Conservation (phyloP, 495 filamentous ascomycete species). For the Podospora comata region DNA sequence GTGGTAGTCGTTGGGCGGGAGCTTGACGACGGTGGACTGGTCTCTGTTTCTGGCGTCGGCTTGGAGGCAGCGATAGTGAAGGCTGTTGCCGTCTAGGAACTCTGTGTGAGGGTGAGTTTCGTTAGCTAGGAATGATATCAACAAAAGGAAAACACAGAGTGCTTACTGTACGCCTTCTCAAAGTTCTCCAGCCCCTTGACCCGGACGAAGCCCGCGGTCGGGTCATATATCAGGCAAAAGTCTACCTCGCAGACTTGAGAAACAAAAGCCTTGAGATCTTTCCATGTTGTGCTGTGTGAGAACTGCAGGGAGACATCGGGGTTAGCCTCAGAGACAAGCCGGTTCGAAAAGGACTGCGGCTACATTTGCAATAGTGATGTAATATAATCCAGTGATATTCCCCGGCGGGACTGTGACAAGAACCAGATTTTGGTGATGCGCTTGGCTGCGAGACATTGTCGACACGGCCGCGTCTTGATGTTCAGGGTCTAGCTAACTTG, state of each 20-base stretch:
- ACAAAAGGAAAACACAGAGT: too few species aligned
- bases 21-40: slow-evolving; percentile 14
- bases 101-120: slow-evolving; percentile 12
- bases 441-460: slow-evolving; percentile 15
- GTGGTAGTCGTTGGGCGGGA: slow-evolving; percentile 18
- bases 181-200: slow-evolving; percentile 25
- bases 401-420: slow-evolving; percentile 20
- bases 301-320: slow-evolving; percentile 13
- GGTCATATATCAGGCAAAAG: slow-evolving; percentile 23
- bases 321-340: not conserved
- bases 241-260: slow-evolving; percentile 22
- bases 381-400: slow-evolving; percentile 23
- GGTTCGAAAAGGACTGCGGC: not conserved
- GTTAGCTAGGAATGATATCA: not conserved
- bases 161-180: slow-evolving; percentile 26
- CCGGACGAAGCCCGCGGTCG: slow-evolving; percentile 24
- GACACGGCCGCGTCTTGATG: not conserved
- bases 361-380: slow-evolving; percentile 27
- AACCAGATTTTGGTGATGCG: slow-evolving; percentile 4
- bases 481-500: not conserved
- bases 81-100: slow-evolving; percentile 22
- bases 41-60: slow-evolving; percentile 22
- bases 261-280: slow-evolving; percentile 24
- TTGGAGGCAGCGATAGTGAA: slow-evolving; percentile 22
- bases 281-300: slow-evolving; percentile 24